Conservation (phyloP, 2,329 filamentous ascomycete species). For the Xylariales sp. region DNA sequence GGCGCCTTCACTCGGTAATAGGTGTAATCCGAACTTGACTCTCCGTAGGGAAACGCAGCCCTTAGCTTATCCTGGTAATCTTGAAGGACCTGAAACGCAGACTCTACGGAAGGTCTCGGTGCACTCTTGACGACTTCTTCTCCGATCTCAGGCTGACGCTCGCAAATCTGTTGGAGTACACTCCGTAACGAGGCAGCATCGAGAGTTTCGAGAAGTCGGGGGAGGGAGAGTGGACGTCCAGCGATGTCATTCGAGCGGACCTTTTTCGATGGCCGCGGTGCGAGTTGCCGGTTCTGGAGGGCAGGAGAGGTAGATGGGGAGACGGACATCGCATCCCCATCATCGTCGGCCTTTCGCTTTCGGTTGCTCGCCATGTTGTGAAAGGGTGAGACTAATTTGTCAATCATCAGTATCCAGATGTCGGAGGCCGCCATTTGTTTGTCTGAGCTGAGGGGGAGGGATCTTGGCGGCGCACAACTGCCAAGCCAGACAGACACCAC, state of each 20-base stretch:
- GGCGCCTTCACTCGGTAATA: conserved; percentile 89
- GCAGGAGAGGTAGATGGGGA: conserved; percentile 82
- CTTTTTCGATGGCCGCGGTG: conserved; percentile 59
- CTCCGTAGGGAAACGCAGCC: conserved; percentile 79
- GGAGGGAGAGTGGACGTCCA: conserved; percentile 51
- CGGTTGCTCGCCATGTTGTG: conserved; percentile 48
- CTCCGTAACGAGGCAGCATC: conserved; percentile 79
- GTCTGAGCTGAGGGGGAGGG: neutral
- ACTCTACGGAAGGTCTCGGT: conserved; percentile 79
- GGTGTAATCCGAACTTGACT: conserved; percentile 83
- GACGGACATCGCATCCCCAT: conserved; percentile 86
- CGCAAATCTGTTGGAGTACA: conserved; percentile 86
- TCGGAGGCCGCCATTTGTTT: neutral
- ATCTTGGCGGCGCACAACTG: neutral
- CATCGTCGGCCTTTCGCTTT: conserved; percentile 86
- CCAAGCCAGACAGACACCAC: too few species aligned
- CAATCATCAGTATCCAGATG: conserved; percentile 8
- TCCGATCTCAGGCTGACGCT: conserved; percentile 80
- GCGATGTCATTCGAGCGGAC: conserved; percentile 59
- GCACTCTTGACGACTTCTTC: conserved; percentile 80
- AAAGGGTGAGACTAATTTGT: conserved; percentile 41
- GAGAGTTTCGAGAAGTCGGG: conserved; percentile 88
- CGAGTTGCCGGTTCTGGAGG: conserved; percentile 62
- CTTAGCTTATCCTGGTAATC: conserved; percentile 78
- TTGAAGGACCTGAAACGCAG: conserved; percentile 73